Evolutionary conservation across 305 asterid genomes (phyloP).

Genomic region (Stenogyne calaminthoides): DNA sequence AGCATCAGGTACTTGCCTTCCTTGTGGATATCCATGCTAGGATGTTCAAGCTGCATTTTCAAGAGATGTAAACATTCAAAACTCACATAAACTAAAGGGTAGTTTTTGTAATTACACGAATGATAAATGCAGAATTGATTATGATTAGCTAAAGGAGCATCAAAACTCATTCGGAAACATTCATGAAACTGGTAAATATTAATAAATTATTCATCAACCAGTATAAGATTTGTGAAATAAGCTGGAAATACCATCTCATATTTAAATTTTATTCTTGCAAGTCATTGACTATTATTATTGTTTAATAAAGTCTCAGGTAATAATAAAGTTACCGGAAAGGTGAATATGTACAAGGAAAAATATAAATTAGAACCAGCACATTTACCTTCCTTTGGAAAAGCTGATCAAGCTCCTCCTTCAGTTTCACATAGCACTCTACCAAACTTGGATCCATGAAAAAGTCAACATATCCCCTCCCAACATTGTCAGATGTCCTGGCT

Average conservation of each 20-base stretch:
- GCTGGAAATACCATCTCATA: neutral
- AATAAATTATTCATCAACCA: neutral
- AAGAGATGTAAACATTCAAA: neutral
- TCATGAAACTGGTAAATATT: conserved; percentile 3
- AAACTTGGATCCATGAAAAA: conserved; percentile 90
- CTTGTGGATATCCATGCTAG: conserved; percentile 80
- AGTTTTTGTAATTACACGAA: neutral
- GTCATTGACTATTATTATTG: neutral
- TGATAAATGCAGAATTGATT: neutral
- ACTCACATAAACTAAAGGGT: neutral
- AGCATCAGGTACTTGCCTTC: conserved; percentile 95
- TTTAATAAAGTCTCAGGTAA: neutral
- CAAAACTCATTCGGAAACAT: neutral
- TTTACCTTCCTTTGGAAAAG: conserved; percentile 80
- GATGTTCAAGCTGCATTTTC: conserved; percentile 74
- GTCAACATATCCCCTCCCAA: conserved; percentile 84
- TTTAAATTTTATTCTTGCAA: neutral
- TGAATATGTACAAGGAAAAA: neutral
- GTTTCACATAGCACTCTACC: conserved; percentile 85
- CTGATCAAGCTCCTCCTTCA: conserved; percentile 70
- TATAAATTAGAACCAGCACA: neutral
- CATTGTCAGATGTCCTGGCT: conserved; percentile 93
- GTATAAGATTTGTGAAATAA: neutral
- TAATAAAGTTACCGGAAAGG: neutral
- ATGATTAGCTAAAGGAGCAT: neutral